phyloP scores from a whole-genome alignment of 352 stramenopile species.

The Phytopythium cucurbitacearum region DNA sequence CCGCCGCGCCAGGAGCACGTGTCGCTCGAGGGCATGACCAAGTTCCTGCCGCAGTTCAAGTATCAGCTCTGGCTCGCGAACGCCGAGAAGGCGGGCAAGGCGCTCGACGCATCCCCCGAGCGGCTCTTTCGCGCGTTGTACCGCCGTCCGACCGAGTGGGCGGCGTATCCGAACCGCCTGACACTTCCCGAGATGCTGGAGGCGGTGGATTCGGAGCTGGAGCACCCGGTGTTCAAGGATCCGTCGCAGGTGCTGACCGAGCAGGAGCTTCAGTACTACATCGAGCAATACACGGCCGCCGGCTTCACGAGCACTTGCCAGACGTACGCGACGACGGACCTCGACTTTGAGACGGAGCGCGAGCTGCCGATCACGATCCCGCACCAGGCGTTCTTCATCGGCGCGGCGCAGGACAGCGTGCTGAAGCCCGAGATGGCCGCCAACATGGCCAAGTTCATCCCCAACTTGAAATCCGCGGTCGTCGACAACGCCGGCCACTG shows the following conservation, averaged over 20 bases:
- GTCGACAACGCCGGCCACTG: slow-evolving; percentile 39
- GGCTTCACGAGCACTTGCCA: slow-evolving; percentile 30
- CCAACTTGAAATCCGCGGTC: slow-evolving; percentile 28
- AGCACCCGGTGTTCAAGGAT: slow-evolving; percentile 29
- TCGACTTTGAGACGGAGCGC: slow-evolving; percentile 42
- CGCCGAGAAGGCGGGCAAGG: slow-evolving; percentile 20
- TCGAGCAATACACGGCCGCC: slow-evolving; percentile 28
- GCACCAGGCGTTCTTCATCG: slow-evolving; percentile 42
- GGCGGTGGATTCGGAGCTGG: slow-evolving; percentile 14
- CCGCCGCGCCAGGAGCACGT: slow-evolving; percentile 28
- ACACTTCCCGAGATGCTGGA: slow-evolving; percentile 23
- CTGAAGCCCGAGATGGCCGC: slow-evolving; percentile 39
- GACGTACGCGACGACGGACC: slow-evolving; percentile 34
- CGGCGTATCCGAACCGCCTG: slow-evolving; percentile 8
- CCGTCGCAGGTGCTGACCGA: slow-evolving; percentile 33
- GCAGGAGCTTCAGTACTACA: slow-evolving; percentile 44
- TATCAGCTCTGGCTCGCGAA: slow-evolving; percentile 37
- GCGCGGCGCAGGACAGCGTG: slow-evolving; percentile 28
- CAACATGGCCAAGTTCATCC: slow-evolving; percentile 33
- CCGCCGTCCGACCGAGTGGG: slow-evolving; percentile 20
- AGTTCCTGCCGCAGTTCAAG: slow-evolving; percentile 27
- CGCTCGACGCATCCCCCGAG: slow-evolving; percentile 26
- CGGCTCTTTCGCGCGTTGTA: slow-evolving; percentile 34
- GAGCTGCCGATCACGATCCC: slow-evolving; percentile 23
- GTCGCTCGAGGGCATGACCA: slow-evolving; percentile 23